These are phyloP conservation scores for Scedosporium dehoogii DNA, from an alignment of 2,329 filamentous ascomycete species.

Conservation along the genomic window DNA sequence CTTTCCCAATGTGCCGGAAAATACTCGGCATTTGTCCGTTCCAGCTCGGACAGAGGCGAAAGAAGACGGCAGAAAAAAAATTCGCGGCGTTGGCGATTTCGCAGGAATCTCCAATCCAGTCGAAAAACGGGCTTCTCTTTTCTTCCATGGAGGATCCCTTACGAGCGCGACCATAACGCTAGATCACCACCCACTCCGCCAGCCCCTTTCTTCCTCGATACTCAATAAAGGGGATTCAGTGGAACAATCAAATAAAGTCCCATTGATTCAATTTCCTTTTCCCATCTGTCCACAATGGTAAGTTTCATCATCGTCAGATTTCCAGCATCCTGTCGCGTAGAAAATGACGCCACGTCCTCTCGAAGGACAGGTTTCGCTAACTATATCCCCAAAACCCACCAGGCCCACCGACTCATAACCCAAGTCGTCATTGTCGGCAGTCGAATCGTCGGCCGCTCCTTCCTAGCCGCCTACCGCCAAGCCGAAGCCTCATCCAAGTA, in stretches of 20 bases:
- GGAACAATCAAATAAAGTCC: background rate
- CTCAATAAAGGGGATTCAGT: background rate
- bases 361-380: background rate
- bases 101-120: background rate
- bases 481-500: slow-evolving; percentile 80
- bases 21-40: background rate
- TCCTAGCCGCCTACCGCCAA: slow-evolving; percentile 91
- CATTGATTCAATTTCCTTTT: background rate
- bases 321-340: background rate
- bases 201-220: background rate
- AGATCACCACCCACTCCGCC: background rate
- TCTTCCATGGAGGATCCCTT: background rate
- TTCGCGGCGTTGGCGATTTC: background rate
- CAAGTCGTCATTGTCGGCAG: slow-evolving; percentile 86
- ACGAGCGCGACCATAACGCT: background rate
- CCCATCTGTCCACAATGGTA: slow-evolving; percentile 4
- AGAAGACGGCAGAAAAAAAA: background rate
- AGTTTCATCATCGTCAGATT: background rate
- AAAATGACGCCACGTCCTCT: background rate
- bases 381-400: background rate
- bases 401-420: slow-evolving; percentile 51
- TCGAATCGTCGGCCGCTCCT: slow-evolving; percentile 86
- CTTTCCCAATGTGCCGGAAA: background rate
- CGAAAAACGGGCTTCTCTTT: background rate
- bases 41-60: background rate